These are phyloP conservation scores for Micractinium conductrix DNA, from an alignment of 139 green algal species.

Conservation along the genomic window DNA sequence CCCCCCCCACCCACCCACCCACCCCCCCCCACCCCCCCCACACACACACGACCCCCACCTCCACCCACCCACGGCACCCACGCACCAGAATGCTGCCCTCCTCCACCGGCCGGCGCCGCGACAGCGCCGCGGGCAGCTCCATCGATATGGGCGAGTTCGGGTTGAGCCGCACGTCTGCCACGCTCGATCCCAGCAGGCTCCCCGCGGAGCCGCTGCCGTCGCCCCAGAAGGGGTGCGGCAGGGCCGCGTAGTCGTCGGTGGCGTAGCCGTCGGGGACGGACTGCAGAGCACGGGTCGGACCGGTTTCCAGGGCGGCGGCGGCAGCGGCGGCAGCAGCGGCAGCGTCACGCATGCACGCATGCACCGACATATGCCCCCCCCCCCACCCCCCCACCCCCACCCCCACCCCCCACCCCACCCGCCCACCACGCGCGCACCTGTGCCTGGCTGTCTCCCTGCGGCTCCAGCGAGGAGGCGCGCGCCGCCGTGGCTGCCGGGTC, in stretches of 20 bases:
- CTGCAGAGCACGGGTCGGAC: background rate
- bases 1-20: background rate
- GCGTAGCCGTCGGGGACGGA: background rate
- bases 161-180: background rate
- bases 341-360: too few relatives aligned
- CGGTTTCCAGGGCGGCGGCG: too few relatives aligned
- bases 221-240: background rate
- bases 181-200: background rate
- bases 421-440: too few relatives aligned
- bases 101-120: background rate
- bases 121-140: background rate
- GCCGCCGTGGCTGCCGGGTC: background rate
- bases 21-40: background rate
- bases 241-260: background rate
- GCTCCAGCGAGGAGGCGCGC: constrained; percentile 15
- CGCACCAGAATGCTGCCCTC: background rate
- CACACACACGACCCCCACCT: background rate
- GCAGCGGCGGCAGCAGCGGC: too few relatives aligned
- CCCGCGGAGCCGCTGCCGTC: background rate
- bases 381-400: too few relatives aligned
- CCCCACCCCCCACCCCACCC: too few relatives aligned
- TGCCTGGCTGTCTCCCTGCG: background rate
- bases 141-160: background rate
- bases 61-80: background rate
- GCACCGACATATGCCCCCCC: too few relatives aligned